These are phyloP conservation scores for Flaveria bidentis DNA, from an alignment of 129 eudicot species.

Conservation along the genomic window DNA sequence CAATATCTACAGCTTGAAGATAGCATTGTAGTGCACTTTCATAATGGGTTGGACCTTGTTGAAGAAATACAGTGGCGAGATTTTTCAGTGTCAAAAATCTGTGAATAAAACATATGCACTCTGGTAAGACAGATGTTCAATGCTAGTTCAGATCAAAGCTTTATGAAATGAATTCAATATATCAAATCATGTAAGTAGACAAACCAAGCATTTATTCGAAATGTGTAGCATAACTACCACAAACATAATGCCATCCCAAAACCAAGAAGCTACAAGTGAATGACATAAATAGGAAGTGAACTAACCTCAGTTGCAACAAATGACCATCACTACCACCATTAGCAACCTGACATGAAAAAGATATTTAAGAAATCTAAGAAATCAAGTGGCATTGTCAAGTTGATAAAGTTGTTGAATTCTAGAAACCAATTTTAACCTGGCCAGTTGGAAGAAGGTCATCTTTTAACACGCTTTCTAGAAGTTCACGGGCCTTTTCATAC, in stretches of 20 bases:
- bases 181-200: slow-evolving; percentile 4
- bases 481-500: slow-evolving; percentile 82
- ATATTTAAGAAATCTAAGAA: slow-evolving; percentile 19
- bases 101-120: slow-evolving; percentile 28
- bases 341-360: slow-evolving; percentile 53
- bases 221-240: slow-evolving; percentile 20
- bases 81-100: slow-evolving; percentile 88
- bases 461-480: slow-evolving; percentile 69
- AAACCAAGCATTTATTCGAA: slow-evolving; percentile 9
- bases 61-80: slow-evolving; percentile 88
- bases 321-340: slow-evolving; percentile 78
- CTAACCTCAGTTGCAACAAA: slow-evolving; percentile 83
- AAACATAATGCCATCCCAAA: slow-evolving; percentile 1
- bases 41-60: slow-evolving; percentile 67
- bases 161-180: background rate
- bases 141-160: slow-evolving; percentile 15
- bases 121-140: slow-evolving; percentile 8
- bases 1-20: slow-evolving; percentile 98
- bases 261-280: slow-evolving; percentile 25
- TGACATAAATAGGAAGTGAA: slow-evolving; percentile 5
- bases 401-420: background rate
- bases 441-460: slow-evolving; percentile 73
- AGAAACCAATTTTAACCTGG: slow-evolving; percentile 50
- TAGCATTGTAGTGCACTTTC: slow-evolving; percentile 84
- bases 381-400: slow-evolving; percentile 1